These are phyloP conservation scores for Gossypium raimondii DNA, from an alignment of 345 rosid genomes.

Conservation along the genomic window DNA sequence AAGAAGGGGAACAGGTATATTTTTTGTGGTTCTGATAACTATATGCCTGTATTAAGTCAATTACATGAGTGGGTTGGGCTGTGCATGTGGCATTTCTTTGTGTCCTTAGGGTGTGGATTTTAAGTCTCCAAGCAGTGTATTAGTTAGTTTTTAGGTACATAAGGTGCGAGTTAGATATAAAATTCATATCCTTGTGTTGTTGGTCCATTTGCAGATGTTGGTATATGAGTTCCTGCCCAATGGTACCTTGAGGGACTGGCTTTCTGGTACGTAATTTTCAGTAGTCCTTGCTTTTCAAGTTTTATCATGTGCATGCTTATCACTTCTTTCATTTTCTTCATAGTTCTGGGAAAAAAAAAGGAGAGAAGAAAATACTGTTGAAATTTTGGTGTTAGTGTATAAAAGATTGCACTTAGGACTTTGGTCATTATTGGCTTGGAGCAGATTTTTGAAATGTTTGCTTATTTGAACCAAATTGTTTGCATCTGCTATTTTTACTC, in stretches of 20 bases:
- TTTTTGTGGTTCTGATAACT: slow-evolving; percentile 1
- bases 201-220: slow-evolving; percentile 67
- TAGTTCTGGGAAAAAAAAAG: not conserved
- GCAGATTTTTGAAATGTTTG: not conserved
- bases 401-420: not conserved
- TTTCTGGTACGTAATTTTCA: slow-evolving; percentile 48
- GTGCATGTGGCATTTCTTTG: slow-evolving; percentile 6
- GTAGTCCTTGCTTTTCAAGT: not conserved
- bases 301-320: not conserved
- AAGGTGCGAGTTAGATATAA: not conserved
- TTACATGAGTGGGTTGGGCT: not conserved
- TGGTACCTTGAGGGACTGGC: slow-evolving; percentile 55
- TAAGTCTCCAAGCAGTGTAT: not conserved
- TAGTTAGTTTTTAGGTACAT: not conserved
- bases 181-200: slow-evolving; percentile 17
- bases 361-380: not conserved
- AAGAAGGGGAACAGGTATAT: slow-evolving; percentile 83
- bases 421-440: not conserved
- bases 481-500: not conserved
- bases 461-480: not conserved
- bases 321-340: not conserved
- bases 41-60: not conserved
- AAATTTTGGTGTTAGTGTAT: not conserved
- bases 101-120: not conserved
- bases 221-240: slow-evolving; percentile 49